Base-by-base conservation (phyloP, 2,329 filamentous ascomycete genomes). In the Ophiostoma tasmaniense region DNA sequence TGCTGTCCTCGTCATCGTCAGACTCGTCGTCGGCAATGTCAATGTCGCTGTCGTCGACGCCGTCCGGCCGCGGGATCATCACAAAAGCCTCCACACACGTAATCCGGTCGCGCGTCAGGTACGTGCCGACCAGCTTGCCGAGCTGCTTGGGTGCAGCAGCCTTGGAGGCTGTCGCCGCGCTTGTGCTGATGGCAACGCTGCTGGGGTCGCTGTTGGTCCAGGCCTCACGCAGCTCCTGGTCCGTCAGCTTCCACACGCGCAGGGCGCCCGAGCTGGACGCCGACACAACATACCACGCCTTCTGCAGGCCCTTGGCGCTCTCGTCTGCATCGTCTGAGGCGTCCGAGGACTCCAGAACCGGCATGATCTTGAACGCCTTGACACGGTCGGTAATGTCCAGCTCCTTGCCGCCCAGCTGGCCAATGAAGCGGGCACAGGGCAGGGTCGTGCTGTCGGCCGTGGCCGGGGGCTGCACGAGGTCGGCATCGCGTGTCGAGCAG, bases 21-120 rank as follows among this genome's bases (percentile, higher is more conserved):
- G 80, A 78, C n/a, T 79, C 79, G 3, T 74, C 73, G 3, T 77
- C 77, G 30, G 76, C 77, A 0, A 79, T 78, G 25, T 79, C 79
- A 0, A 79, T 80, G 13, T 80, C 83, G 59, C 78, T 79, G 72
- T 84, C 87, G 73, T 87, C 87, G 62, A 82, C 81, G 28, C 84
- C 84, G 55, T 88, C 87, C 20, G 86, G 85, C 64, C 84, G 81
- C 74, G 88, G 85, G 77, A 91, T 85, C 92, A 98, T 96, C 72
- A 91, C 81, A 80, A 96, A 98, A 28, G 90, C 90, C 74, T 87
- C 88, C 75, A 98, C 76, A 77, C 95, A 98, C 50, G 93, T 98
- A 73, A 98, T 93, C 69, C 95, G 84, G 77, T 94, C 93, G 64
- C 89, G 88, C 28, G 93, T 97, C 78, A 93, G 90, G 75, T 95